Base-by-base conservation (phyloP, 139 green algal species). In the Pycnococcus provasolii region DNA sequence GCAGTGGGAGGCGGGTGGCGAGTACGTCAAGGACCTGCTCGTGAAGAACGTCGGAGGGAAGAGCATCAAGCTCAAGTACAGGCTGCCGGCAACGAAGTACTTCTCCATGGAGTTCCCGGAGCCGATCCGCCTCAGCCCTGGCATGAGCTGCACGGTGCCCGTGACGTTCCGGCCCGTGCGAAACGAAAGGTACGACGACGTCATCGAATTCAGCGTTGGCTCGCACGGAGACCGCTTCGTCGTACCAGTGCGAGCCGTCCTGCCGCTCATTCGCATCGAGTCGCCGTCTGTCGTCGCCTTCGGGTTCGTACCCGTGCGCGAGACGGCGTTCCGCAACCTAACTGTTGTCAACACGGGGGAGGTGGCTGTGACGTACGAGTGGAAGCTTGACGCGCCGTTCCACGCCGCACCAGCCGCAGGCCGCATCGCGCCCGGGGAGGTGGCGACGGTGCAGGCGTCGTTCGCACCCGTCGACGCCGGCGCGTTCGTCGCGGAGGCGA, bases 31-130 rank as follows among this genome's bases (percentile, higher is more conserved):
- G 45, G 80, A 71, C 9, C 48, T 87, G 42, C 54, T 68, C 2
- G 15, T 88, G 37, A 88, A 89, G 71, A 90, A 90, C 62, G 72
- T 90, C 42, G 78, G 68, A 11, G 78, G 64, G n/a, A 76, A 80
- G 46, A 79, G 67, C 2, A 41, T 86, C 4, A 79, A 80, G 42
- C 41, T 90, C 48, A 81, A 60, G 0, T 88, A 85, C 77, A 82
- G 77, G 58, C 76, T 77, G 58, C 78, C 80, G 0, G 55, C 64
- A 50, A 85, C 67, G 65, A 88, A 86, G 53, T 74, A 77, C 1
- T 91, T 91, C 71, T 79, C 64, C 15, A 84, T 91, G 76, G 81
- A 84, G 39, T 91, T 88, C 60, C 80, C 85, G n/a, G 81, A 87
- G 47, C 62, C 75, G 0, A 79, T 85, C 41, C 84, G 81, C 51